Conservation (phyloP, 1,139 yeast genomes). For the Blastobotrys ciferrii region DNA sequence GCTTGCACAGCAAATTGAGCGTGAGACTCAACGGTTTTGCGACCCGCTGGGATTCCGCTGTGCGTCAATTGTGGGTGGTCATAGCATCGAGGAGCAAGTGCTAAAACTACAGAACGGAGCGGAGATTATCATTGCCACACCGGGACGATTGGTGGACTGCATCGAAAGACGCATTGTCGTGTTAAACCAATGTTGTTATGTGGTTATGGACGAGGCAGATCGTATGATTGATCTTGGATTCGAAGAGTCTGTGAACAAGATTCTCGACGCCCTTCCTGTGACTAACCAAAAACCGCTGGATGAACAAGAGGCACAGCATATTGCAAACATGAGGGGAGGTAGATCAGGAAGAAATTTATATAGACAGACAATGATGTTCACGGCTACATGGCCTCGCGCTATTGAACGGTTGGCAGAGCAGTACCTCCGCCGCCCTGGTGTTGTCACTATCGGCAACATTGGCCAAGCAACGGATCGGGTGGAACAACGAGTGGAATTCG, state of each 20-base stretch:
- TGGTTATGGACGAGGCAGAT: constrained; percentile 91
- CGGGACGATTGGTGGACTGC: constrained; percentile 84
- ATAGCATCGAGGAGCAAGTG: constrained; percentile 72
- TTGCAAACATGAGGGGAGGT: constrained; percentile 22
- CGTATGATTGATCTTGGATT: constrained; percentile 95
- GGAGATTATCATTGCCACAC: constrained; percentile 87
- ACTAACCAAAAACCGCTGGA: constrained; percentile 35
- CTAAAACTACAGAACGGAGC: constrained; percentile 62
- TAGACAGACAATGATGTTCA: constrained; percentile 78
- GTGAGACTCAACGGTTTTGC: constrained; percentile 58
- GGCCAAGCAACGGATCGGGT: constrained; percentile 63
- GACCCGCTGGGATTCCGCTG: constrained; percentile 46
- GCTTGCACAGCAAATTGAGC: constrained; percentile 79
- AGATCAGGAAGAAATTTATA: constrained; percentile 28
- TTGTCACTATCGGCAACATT: constrained; percentile 64
- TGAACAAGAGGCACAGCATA: constrained; percentile 24
- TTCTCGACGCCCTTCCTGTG: constrained; percentile 51
- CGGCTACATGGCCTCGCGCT: constrained; percentile 84
- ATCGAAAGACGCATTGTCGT: constrained; percentile 64
- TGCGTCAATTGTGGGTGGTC: constrained; percentile 86
- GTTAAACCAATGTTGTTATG: constrained; percentile 59
- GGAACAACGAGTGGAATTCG: constrained; percentile 63
- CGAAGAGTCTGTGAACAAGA: constrained; percentile 68
- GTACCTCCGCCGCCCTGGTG: constrained; percentile 59
- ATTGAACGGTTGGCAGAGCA: constrained; percentile 64